A percentile compares a stretch with the other conserved stretches of the same genome.
Evolutionary conservation across 2,329 filamentous ascomycete genomes (phyloP).

Genomic region (Coniochaeta prunicola): DNA sequence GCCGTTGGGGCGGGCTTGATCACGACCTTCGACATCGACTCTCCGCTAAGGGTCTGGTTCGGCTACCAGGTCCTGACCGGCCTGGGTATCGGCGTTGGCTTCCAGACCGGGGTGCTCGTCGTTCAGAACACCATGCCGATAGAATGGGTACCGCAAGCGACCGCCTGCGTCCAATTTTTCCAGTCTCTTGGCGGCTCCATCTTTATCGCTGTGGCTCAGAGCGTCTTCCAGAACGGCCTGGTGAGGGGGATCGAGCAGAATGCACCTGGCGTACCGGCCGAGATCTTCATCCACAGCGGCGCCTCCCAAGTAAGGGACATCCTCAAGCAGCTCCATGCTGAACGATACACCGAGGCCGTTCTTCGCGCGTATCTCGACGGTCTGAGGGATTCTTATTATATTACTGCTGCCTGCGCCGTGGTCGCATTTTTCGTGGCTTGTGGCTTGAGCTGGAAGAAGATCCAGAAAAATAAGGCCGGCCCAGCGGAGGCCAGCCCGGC

Average conservation of each 20-base stretch:
- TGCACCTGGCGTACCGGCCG: conserved; percentile 37
- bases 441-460: conserved; percentile 45
- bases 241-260: conserved; percentile 39
- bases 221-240: conserved; percentile 60
- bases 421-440: conserved; percentile 35
- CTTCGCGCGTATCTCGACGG: conserved; percentile 42
- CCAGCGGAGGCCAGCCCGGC: background rate
- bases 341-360: conserved; percentile 34
- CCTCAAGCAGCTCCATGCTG: conserved; percentile 30
- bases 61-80: conserved; percentile 51
- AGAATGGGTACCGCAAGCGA: conserved; percentile 41
- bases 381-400: conserved; percentile 43
- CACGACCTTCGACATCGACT: conserved; percentile 41
- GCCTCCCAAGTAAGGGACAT: conserved; percentile 41
- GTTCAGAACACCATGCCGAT: conserved; percentile 44
- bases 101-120: conserved; percentile 39
- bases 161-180: conserved; percentile 50
- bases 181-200: conserved; percentile 60
- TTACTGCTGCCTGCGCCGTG: conserved; percentile 39
- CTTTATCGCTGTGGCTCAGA: conserved; percentile 57
- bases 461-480: conserved; percentile 30
- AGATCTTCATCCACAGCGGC: conserved; percentile 43
- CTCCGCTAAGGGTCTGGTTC: conserved; percentile 43
- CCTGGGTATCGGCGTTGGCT: conserved; percentile 41
- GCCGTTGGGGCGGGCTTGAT: conserved; percentile 46